Base-by-base conservation (phyloP, 1,284 basidiomycete genomes). In the Austroboletus niveus region DNA sequence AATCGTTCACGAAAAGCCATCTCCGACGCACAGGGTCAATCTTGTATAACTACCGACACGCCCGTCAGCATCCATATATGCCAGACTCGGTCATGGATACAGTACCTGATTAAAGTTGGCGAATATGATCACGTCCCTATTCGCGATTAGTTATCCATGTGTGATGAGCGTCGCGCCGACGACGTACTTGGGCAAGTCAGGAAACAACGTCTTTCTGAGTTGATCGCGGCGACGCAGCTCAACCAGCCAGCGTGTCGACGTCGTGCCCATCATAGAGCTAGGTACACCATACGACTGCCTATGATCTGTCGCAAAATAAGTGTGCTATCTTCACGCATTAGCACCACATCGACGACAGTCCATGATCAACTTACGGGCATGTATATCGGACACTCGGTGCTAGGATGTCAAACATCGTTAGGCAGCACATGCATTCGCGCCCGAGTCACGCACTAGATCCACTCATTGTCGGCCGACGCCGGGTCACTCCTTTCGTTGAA, bases 251-350 rank as follows among this genome's bases (percentile, higher is more conserved):
- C 71, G 53, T 42, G 66, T 60, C 3, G 72, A 63, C 4, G 52
- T 20, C 22, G 17, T 24, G 22, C 22, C 57, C 14, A 60, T 45
- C 2, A 54, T 56, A 17, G 56, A 56, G 39, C 58, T 54, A 48
- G 57, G 42, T 12, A 63, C 35, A 44, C 61, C 58, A 51, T 63
- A 75, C 10, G 73, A 69, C 56, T 85, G 82, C 55, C 75, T 78
- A 60, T 85, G 83, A 56, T 85, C 82, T 22, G 80, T 80, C 36
- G 77, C 80, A 61, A 85, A 83, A 63, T 82, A 85, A 14, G 81
- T 76, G 60, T 79, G 76, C 73, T 79, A 39, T 14, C 20, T 17
- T 17, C 42, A 35, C 12, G 10, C n/a, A 29, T 53, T 17, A 57
- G 49, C 41, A 32, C 34, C 41, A 31, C 30, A 43, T 42, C 4